Evolutionary conservation across 2,329 filamentous ascomycete genomes (phyloP).

Genomic region (Parastagonospora avenae): DNA sequence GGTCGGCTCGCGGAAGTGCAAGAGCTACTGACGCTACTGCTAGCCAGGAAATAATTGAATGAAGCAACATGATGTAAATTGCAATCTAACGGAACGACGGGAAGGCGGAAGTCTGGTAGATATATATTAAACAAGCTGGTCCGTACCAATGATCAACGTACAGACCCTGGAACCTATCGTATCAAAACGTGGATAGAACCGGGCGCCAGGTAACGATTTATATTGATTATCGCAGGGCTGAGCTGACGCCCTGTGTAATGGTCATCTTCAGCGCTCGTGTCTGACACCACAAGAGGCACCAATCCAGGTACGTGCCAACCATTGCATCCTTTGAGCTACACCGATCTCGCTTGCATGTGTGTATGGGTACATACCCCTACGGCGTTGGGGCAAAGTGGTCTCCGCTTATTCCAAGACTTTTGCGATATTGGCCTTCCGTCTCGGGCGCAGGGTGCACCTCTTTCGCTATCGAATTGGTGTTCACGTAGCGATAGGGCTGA

Average conservation of each 20-base stretch:
- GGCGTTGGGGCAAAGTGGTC: no score
- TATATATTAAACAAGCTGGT: conserved; percentile 10
- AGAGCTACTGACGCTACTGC: conserved; percentile 32
- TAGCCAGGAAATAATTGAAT: conserved; percentile 29
- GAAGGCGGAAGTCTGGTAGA: conserved; percentile 7
- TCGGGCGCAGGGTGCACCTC: not conserved
- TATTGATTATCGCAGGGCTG: conserved; percentile 13
- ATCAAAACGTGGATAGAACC: conserved; percentile 8
- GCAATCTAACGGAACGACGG: conserved; percentile 8
- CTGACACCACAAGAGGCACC: not conserved
- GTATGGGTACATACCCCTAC: no score
- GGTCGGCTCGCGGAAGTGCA: conserved; percentile 29
- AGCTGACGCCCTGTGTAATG: conserved; percentile 3
- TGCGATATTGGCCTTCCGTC: not conserved
- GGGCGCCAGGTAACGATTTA: conserved; percentile 17
- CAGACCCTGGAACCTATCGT: conserved; percentile 9
- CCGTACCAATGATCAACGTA: conserved; percentile 15
- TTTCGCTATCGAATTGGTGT: not conserved
- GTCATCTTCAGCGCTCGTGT: conserved; percentile 1
- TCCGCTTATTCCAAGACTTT: not conserved
- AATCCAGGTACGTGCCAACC: conserved; percentile 1
- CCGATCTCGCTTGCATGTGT: not conserved
- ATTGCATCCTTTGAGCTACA: not conserved
- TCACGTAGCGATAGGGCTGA: not conserved
- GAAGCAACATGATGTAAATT: conserved; percentile 31